Evolutionary conservation across 2,329 filamentous ascomycete species (phyloP), one percentile per base, ranked within the genome.

Genomic region (Xylaria sp.): DNA sequence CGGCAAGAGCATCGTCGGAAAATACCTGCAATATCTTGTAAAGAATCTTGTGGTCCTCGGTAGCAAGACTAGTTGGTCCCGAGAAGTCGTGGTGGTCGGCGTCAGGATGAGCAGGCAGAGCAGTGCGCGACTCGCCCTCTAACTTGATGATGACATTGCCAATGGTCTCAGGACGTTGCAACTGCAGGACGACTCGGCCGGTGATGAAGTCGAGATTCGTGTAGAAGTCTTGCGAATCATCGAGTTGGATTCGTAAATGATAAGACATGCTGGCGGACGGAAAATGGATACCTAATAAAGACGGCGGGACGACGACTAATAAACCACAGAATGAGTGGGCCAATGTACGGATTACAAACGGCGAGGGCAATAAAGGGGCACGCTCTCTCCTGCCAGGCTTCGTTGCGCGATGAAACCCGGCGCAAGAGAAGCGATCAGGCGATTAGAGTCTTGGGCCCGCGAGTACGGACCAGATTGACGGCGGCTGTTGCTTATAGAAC

Each of bases 131-230:
- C 75, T 94, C 89, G 66, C 90, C 90, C 71, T 94, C 90, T 37
- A 94, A 83, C 77, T 94, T 94, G 69, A 93, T 89, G 44, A 91
- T 79, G 63, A 94, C 86, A 55, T 85, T 88, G 53, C 84, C 84
- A 54, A 93, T 80, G 58, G 83, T 79, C 72, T 93, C 90, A 57
- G 89, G 76, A 64, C 87, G 88, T 55, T 82, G 85, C 64, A 87
- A 74, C 18, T 69, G 72, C 35, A 88, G 73, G 54, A 85, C 70
- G 34, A 87, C 75, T 60, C 80, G 79, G 57, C 90, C 90, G 35
- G 79, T 80, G 61, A 94, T 82, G 62, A 83, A 76, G 73, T 93
- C 90, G 68, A 92, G 84, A 71, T 93, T 93, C 55, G 90, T 93
- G 74, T 88, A 91, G 77, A 89, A 88, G 66, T 85, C 81, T 65